These are phyloP conservation scores for Pythium insidiosum DNA, from an alignment of 352 stramenopile species.

Conservation along the genomic window DNA sequence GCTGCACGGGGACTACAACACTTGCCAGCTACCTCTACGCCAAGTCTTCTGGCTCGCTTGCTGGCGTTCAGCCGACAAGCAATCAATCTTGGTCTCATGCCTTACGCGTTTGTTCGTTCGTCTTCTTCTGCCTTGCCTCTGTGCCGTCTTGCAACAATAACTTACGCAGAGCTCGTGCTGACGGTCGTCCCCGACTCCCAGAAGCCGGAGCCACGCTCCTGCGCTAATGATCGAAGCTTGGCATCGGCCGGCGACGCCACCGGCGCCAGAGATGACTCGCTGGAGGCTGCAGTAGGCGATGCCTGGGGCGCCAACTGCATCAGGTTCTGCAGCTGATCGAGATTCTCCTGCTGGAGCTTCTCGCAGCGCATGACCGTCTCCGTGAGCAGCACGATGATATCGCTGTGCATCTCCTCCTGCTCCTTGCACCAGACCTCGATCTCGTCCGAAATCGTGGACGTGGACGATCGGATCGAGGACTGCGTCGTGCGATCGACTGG, in stretches of 20 bases:
- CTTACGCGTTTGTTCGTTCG: too few species aligned
- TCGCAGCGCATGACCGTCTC: constrained; percentile 79
- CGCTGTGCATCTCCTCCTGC: constrained; percentile 83
- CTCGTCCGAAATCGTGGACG: constrained; percentile 66
- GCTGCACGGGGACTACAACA: too few species aligned
- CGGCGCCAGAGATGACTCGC: constrained; percentile 12
- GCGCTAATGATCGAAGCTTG: constrained; percentile 5
- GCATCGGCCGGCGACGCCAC: constrained; percentile 18
- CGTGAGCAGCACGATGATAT: constrained; percentile 70
- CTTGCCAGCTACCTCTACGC: too few species aligned
- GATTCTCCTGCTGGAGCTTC: constrained; percentile 70
- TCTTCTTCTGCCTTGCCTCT: too few species aligned
- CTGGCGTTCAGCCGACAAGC: too few species aligned
- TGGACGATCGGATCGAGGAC: constrained; percentile 37
- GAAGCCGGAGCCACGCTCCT: constrained; percentile 2
- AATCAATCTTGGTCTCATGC: too few species aligned
- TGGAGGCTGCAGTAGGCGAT: constrained; percentile 20
- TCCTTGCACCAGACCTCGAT: constrained; percentile 71
- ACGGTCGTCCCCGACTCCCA: not conserved
- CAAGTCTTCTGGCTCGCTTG: too few species aligned
- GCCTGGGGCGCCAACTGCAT: constrained; percentile 64
- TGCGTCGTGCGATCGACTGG: constrained; percentile 27
- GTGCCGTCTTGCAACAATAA: not conserved
- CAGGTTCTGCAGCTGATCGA: constrained; percentile 79
- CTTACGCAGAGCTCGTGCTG: not conserved